Conservation (phyloP, 73 alveolate genomes). For the Urostyla sp. region DNA sequence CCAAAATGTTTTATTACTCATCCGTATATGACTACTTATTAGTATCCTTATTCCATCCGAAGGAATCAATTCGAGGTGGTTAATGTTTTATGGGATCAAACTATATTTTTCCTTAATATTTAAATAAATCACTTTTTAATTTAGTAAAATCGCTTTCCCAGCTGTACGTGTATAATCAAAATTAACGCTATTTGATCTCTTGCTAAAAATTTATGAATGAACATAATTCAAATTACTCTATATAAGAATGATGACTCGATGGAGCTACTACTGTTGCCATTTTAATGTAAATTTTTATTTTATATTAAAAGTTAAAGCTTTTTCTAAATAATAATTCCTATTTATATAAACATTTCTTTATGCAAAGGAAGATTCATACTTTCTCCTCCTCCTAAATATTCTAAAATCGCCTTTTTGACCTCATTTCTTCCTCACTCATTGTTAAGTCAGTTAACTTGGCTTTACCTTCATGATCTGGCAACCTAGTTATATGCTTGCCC, state of each 20-base stretch:
- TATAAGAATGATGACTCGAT: too few species aligned
- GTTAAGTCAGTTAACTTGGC: conserved; percentile 33
- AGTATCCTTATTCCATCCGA: conserved; percentile 25
- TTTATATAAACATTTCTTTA: not conserved
- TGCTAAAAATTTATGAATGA: not conserved
- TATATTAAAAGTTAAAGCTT: too few species aligned
- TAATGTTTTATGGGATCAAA: conserved; percentile 22
- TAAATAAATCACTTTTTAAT: not conserved
- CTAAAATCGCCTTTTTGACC: not conserved
- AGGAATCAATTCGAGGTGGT: conserved; percentile 44
- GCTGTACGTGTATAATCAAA: not conserved
- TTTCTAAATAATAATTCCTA: not conserved
- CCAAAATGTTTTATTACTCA: not conserved
- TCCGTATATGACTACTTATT: conserved; percentile 16
- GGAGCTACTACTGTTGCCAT: conserved; percentile 21
- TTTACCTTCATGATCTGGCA: conserved; percentile 31
- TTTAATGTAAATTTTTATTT: too few species aligned
- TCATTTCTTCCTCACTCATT: not conserved
- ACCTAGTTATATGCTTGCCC: not conserved
- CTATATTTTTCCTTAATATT: not conserved
- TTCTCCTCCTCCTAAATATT: not conserved
- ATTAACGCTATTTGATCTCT: conserved; percentile 20
- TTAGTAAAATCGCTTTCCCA: not conserved
- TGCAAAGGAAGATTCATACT: too few species aligned
- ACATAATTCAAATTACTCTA: not conserved